phyloP scores from a whole-genome alignment of 1,139 yeast genomes.

The Candida smagusa region DNA sequence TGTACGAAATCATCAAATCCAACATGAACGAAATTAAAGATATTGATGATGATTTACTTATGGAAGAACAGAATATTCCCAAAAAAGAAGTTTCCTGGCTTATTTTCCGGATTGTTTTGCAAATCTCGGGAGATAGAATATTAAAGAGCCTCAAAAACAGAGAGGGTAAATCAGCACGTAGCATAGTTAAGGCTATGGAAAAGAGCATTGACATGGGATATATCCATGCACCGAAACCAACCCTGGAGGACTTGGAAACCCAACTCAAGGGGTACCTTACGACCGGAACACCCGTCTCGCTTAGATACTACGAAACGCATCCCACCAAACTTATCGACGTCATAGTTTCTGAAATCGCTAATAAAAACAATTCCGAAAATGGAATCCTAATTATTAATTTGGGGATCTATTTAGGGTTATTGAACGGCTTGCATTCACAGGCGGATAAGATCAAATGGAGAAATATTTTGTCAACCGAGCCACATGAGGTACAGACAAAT shows the following conservation, averaged over 20 bases:
- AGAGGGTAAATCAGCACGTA: slow-evolving; percentile 10
- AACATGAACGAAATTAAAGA: slow-evolving; percentile 12
- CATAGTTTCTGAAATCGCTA: slow-evolving; percentile 5
- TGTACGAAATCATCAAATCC: slow-evolving; percentile 24
- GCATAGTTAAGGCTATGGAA: slow-evolving; percentile 14
- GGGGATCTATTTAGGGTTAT: slow-evolving; percentile 20
- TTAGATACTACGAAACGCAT: slow-evolving; percentile 1
- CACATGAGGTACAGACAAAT: background rate
- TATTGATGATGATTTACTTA: slow-evolving; percentile 8
- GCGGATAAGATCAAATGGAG: slow-evolving; percentile 27
- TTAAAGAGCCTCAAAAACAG: slow-evolving; percentile 11
- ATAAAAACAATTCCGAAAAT: slow-evolving; percentile 24
- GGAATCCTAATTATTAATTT: slow-evolving; percentile 27
- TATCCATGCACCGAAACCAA: slow-evolving; percentile 5
- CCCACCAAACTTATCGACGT: slow-evolving; percentile 4
- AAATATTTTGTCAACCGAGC: slow-evolving; percentile 7
- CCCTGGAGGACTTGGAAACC: slow-evolving; percentile 4
- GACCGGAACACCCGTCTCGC: slow-evolving; percentile 1
- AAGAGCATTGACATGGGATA: slow-evolving; percentile 12
- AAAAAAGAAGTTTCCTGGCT: slow-evolving; percentile 16
- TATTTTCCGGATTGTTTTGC: slow-evolving; percentile 24
- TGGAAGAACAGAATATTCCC: slow-evolving; percentile 5
- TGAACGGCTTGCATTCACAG: slow-evolving; percentile 15
- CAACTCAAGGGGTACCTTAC: slow-evolving; percentile 8
- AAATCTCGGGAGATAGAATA: slow-evolving; percentile 21